Percentiles rank a stretch among this genome's conserved stretches.
Evolutionary conservation across 768 basidiomycete species (phyloP).

Genomic region (Suillus alpinus): DNA sequence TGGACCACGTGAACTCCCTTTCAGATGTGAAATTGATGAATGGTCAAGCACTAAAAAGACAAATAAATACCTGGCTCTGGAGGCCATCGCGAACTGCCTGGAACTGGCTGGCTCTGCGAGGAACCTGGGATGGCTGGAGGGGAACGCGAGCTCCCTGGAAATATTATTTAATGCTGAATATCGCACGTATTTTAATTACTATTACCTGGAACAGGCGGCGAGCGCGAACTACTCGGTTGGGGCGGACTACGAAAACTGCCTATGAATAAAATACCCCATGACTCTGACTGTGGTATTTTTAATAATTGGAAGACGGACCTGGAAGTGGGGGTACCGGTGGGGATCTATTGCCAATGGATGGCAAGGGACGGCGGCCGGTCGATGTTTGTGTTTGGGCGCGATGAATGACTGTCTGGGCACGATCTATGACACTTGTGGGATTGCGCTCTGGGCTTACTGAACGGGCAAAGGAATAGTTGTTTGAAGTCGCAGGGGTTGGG

Average conservation of each 20-base stretch:
- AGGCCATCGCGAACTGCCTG: background rate
- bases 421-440: conserved; percentile 1
- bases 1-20: background rate
- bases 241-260: background rate
- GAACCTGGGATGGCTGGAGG: background rate
- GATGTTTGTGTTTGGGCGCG: conserved; percentile 16
- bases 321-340: conserved; percentile 2
- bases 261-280: background rate
- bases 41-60: background rate
- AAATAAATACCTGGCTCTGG: background rate
- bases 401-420: background rate
- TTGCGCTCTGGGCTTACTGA: conserved; percentile 1
- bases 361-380: conserved; percentile 27
- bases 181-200: background rate
- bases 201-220: background rate
- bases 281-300: background rate
- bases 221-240: background rate
- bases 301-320: background rate
- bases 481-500: background rate
- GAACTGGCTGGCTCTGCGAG: background rate
- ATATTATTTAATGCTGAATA: background rate
- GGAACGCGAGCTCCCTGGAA: background rate
- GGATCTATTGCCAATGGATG: conserved; percentile 10
- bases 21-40: background rate
- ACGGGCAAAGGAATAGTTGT: background rate